Base-by-base conservation (phyloP, 2,329 filamentous ascomycete species). In the Arthrobotrys iridis region DNA sequence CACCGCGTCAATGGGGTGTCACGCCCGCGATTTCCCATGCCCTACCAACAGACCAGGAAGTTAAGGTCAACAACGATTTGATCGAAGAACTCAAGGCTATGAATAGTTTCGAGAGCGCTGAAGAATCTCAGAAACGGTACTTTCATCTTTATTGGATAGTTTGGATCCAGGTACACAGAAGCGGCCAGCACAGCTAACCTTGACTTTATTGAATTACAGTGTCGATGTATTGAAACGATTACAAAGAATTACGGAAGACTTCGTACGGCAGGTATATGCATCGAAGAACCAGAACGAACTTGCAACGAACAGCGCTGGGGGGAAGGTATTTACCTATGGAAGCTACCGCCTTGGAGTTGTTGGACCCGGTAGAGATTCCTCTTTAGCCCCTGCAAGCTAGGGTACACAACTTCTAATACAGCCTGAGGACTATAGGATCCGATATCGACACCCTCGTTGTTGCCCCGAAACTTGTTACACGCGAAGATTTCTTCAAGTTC, bases 381-480 rank as follows among this genome's bases (percentile, higher is more conserved):
- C 26, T 22, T 48, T 24, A 24, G 3, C 28, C 26, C 13, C 15
- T 11, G 2, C 33, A 1, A 26, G 28, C 30, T 8, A 28, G 20
- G 15, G n/a, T 15, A 10, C 45, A 35, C 20, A 68, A 18, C 65
- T 67, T 66, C 65, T 65, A 15, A 15, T 26, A 28, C 22, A 30
- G 22, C 24, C 18, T 45, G 59, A 45, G 18, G 46, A n/a, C 72
- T 52, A 41, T 48, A 88, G 93, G 93, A 58, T 98, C 95, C 50
- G 95, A 99, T 88, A 98, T 99, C 79, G 95, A 99, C 84, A 97
- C 95, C 1, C 88, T 99, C 59, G 89, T 98, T 72, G 91, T 97
- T 58, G 93, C 90, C 11, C 95, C 95, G 7, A 93, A 92, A 83
- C 93, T 97, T 80, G 91, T 98, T 60, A 88, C 88, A 10, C 90